phyloP scores from a whole-genome alignment of 2,329 filamentous ascomycete species.

The Penicillium nordicum region DNA sequence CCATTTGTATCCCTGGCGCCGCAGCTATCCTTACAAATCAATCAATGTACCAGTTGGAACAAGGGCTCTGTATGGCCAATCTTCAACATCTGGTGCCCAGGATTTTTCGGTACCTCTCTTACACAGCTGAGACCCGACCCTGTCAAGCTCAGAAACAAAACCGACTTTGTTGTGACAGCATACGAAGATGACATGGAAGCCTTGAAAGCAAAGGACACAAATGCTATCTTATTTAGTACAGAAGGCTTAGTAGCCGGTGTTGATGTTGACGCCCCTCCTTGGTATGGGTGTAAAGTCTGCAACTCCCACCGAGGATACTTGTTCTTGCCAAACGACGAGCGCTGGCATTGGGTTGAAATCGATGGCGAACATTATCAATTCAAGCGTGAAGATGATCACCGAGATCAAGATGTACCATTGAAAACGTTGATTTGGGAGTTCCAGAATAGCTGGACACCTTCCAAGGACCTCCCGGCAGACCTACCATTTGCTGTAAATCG shows the following conservation, averaged over 20 bases:
- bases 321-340: not conserved
- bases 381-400: not conserved
- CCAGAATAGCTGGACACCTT: not conserved
- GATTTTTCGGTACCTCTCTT: not conserved
- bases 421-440: not conserved
- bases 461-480: not conserved
- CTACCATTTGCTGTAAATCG: not conserved
- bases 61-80: not conserved
- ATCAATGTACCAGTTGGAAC: not conserved
- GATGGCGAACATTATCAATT: not conserved
- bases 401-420: not conserved
- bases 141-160: not conserved
- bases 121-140: not conserved
- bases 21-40: not conserved
- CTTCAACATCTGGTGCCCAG: not conserved
- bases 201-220: not conserved
- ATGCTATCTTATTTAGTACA: not conserved
- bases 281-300: not conserved
- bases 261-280: not conserved
- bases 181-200: not conserved
- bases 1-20: not conserved
- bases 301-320: not conserved
- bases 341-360: not conserved
- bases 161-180: not conserved
- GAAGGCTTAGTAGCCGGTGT: not conserved